Base-by-base conservation (phyloP, 345 rosid genomes). In the Cardamine chenopodiifolia region DNA sequence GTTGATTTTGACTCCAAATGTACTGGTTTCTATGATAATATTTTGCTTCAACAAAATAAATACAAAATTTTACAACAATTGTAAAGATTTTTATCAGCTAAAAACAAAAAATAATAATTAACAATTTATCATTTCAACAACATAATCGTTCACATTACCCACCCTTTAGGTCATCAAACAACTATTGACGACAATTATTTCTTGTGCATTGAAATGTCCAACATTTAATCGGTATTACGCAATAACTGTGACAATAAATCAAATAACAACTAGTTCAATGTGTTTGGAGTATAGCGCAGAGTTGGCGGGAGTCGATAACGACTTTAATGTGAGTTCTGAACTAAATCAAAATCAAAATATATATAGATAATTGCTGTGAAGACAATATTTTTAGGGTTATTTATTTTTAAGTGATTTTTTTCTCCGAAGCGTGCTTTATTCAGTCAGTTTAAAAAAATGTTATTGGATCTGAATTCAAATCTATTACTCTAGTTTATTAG, bases 161-260 rank as follows among this genome's bases (percentile, higher is more conserved):
- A 48, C 8, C 19, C 12, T 19, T 65, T 3, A 65, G 56, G 42
- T 31, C 15, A 66, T 31, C 48, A 50, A 66, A 34, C 45, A 66
- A 34, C 45, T 22, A 49, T 20, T 34, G 48, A 22, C 34, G 39
- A 50, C 47, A 34, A 66, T 11, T 32, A 22, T 39, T 10, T 68
- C 20, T 49, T 47, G 14, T 50, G 17, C 22, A 53, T n/a, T 25
- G 62, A 39, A 25, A 54, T 53, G 5, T 53, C 8, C 11, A 26
- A 29, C 13, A 8, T 29, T 6, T 18, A 28, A 17, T 63, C 35
- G n/a, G 17, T 44, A 15, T 10, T 19, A 62, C 67, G 37, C 17
- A 13, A 14, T 8, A 42, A 42, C 42, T 7, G 53, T 6, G 68
- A 63, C 49, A 2, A 5, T 14, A 2, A 44, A 44, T 44, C 48